phyloP scores from a whole-genome alignment of 768 basidiomycete genomes.

The Mycena albidolilacea region DNA sequence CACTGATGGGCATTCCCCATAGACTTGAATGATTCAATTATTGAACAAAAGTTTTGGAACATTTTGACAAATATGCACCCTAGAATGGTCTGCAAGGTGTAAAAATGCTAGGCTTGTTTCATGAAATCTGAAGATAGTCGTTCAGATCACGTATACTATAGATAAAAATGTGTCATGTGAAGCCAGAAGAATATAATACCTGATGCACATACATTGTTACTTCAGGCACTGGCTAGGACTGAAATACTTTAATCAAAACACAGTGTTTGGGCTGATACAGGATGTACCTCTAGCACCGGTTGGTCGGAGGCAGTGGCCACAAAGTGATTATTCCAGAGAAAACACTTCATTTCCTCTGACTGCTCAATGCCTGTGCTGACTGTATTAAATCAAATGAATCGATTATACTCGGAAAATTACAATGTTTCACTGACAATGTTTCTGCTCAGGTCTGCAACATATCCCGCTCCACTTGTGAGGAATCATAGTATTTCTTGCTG shows the following conservation, averaged over 20 bases:
- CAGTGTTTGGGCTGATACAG: conserved; percentile 18
- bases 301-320: conserved; percentile 79
- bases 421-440: conserved; percentile 62
- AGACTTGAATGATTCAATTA: conserved; percentile 56
- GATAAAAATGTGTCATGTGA: conserved; percentile 14
- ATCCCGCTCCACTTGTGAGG: conserved; percentile 61
- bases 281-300: conserved; percentile 72
- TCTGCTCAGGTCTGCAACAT: conserved; percentile 58
- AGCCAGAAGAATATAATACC: conserved; percentile 52
- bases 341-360: conserved; percentile 78
- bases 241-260: conserved; percentile 28
- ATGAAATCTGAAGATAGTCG: too few relatives aligned
- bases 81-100: conserved; percentile 70
- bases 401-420: conserved; percentile 1
- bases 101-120: too few relatives aligned
- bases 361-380: conserved; percentile 78
- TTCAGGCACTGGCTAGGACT: conserved; percentile 70
- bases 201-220: conserved; percentile 67
- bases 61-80: conserved; percentile 56
- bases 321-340: conserved; percentile 86
- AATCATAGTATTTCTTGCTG: conserved; percentile 67
- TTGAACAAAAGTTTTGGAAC: neutral
- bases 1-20: conserved; percentile 84
- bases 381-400: conserved; percentile 14
- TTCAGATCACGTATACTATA: too few relatives aligned